These are phyloP conservation scores for Apodospora peruviana DNA, from an alignment of 495 filamentous ascomycete genomes.

Conservation along the genomic window DNA sequence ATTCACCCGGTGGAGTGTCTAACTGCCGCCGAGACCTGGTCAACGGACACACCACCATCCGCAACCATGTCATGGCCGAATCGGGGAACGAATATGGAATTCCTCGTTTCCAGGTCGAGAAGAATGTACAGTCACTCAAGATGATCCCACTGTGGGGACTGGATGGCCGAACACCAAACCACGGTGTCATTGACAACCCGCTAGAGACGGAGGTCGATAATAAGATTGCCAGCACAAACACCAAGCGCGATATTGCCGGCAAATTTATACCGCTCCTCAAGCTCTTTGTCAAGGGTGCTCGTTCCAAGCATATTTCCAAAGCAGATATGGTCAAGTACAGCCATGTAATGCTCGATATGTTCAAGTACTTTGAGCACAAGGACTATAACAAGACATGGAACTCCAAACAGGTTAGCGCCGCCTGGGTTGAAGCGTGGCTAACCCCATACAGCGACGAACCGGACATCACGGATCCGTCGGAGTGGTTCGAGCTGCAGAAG, in stretches of 20 bases:
- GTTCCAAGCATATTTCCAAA: slow-evolving; percentile 13
- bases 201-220: slow-evolving; percentile 57
- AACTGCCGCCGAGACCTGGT: slow-evolving; percentile 65
- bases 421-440: slow-evolving; percentile 59
- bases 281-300: slow-evolving; percentile 44
- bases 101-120: slow-evolving; percentile 61
- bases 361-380: slow-evolving; percentile 23
- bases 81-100: slow-evolving; percentile 61
- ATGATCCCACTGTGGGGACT: slow-evolving; percentile 63
- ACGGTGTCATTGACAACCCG: slow-evolving; percentile 58
- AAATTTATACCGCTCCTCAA: slow-evolving; percentile 60
- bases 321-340: slow-evolving; percentile 18
- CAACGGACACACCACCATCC: slow-evolving; percentile 55
- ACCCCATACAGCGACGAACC: slow-evolving; percentile 47
- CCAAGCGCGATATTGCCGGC: slow-evolving; percentile 46
- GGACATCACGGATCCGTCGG: slow-evolving; percentile 43
- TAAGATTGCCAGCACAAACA: slow-evolving; percentile 44
- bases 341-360: slow-evolving; percentile 19
- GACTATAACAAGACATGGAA: slow-evolving; percentile 62
- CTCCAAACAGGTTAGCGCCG: slow-evolving; percentile 53
- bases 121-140: slow-evolving; percentile 60
- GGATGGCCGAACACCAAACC: slow-evolving; percentile 57
- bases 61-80: slow-evolving; percentile 63
- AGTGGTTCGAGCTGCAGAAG: slow-evolving; percentile 54
- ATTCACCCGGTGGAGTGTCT: slow-evolving; percentile 61